Evolutionary conservation across 306 rosid genomes (phyloP).

Genomic region (Mucuna pruriens): DNA sequence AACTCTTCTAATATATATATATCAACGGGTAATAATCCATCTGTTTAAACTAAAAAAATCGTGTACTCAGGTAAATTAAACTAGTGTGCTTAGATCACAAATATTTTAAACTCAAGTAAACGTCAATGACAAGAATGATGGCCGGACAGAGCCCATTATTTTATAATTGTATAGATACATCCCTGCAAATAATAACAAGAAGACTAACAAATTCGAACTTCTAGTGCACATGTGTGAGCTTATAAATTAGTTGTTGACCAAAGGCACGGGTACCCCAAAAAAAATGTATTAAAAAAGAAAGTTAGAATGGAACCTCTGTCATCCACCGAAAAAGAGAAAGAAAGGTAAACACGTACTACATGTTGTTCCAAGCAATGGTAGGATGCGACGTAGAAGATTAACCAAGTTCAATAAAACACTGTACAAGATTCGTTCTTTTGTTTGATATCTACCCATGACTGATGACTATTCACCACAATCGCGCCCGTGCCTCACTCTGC

Average conservation of each 20-base stretch:
- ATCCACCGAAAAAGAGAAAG: slow-evolving; percentile 32
- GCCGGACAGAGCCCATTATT: background rate
- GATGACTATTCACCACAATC: slow-evolving; percentile 31
- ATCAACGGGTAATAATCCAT: too few relatives aligned
- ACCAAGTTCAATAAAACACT: slow-evolving; percentile 26
- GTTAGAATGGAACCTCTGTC: background rate
- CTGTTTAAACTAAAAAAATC: background rate
- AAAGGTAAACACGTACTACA: background rate
- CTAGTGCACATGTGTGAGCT: background rate
- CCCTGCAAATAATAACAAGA: background rate
- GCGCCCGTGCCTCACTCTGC: slow-evolving; percentile 29
- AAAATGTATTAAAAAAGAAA: background rate
- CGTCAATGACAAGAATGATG: background rate
- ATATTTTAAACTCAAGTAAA: background rate
- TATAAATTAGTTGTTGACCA: background rate
- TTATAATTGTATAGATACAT: background rate
- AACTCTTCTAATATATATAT: too few relatives aligned
- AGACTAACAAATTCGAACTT: background rate
- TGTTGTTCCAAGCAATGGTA: background rate
- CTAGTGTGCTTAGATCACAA: background rate
- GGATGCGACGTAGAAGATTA: slow-evolving; percentile 10
- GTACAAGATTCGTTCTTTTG: slow-evolving; percentile 36
- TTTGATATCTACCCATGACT: slow-evolving; percentile 23
- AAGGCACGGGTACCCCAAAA: background rate
- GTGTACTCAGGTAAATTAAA: background rate